Conservation (phyloP, 176 grass and related monocot genomes). For the Typha latifolia region DNA sequence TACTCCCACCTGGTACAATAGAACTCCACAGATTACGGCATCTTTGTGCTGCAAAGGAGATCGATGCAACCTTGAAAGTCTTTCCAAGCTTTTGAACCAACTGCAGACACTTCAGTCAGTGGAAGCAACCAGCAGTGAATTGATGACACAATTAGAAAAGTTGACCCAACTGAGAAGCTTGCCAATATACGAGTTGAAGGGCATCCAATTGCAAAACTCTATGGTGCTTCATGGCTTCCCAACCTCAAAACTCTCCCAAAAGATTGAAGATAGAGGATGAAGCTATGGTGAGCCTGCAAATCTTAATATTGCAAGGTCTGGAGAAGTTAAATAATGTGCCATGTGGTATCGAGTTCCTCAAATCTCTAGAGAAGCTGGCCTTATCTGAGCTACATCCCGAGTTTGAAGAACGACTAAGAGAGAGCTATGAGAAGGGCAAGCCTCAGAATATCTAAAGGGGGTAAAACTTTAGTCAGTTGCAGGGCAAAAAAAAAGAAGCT, state of each 20-base stretch:
- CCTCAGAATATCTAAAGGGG: background rate
- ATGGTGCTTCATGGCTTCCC: background rate
- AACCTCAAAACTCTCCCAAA: too few relatives aligned
- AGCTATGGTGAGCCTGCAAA: background rate
- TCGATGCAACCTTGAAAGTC: background rate
- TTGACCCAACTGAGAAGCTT: background rate
- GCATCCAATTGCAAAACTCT: background rate
- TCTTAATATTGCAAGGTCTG: background rate
- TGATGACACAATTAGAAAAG: background rate
- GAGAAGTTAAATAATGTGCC: background rate
- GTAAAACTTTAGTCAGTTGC: too few relatives aligned
- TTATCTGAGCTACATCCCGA: background rate
- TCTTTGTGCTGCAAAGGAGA: background rate
- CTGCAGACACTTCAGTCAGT: background rate
- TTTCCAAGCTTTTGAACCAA: background rate
- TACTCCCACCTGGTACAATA: background rate
- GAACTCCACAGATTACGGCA: conserved; percentile 3
- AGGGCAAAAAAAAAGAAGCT: too few relatives aligned
- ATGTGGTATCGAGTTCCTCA: background rate
- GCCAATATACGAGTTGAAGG: background rate
- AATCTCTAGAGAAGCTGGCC: background rate
- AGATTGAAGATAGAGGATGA: background rate
- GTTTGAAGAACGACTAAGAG: background rate
- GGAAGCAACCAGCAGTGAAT: conserved; percentile 1
- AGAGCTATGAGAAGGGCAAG: background rate